Base-by-base conservation (phyloP, 2,329 filamentous ascomycete genomes). In the Cladorrhinum sp. region DNA sequence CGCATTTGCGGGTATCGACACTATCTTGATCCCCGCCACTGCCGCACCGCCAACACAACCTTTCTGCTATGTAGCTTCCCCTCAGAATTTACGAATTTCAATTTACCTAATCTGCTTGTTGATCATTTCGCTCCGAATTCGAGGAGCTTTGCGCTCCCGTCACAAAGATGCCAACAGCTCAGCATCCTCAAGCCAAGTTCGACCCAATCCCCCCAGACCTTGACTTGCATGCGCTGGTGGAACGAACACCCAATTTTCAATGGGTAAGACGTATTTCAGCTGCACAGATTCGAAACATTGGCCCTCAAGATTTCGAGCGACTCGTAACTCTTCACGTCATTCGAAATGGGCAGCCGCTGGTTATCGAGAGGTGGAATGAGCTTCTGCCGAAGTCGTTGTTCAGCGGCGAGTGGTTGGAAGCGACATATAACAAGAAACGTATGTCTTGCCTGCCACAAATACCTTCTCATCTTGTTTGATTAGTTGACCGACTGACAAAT, bases 171-270 rank as follows among this genome's bases (percentile, higher is more conserved):
- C 89, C 91, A 58, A 78, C 81, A 16, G 82, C 89, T 13, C 79
- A 88, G 61, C 87, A 93, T 68, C 91, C 91, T 0, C 88, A 92
- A 71, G 92, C 92, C 16, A 91, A 92, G 55, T 98, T 98, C 74
- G 92, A 96, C 73, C 93, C 93, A 1, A 90, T 98, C 51, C 85
- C 92, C 0, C 93, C 93, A 0, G 86, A 93, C 70, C 85, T 98
- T 60, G 89, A 98, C 71, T 79, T 98, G 16, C 78, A 85, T 41
- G 77, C 78, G 1, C 80, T 98, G 1, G 91, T 98, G 16, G 88
- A 95, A 60, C 82, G 83, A 8, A 90, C 89, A 0, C 81, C 87
- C 2, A 96, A 96, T 70, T 96, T 99, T 70, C 86, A 92, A 74
- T 95, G 90, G 84, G 93, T 90, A 7, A 85, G 89, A 55, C 86